Evolutionary conservation across 345 rosid species (phyloP).

Genomic region (Camelina hispida): DNA sequence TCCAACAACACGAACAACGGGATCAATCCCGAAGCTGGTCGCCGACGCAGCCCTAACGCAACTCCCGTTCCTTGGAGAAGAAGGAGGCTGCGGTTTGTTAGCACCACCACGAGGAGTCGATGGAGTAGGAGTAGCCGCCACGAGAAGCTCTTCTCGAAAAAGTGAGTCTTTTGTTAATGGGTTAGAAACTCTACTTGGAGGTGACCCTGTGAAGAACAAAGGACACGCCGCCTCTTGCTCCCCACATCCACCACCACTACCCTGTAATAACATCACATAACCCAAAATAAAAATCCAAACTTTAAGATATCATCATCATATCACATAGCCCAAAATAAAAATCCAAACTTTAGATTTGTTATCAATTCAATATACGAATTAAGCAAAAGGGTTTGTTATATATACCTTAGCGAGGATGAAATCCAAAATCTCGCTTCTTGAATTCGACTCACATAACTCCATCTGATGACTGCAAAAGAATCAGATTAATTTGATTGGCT

Average conservation of each 20-base stretch:
- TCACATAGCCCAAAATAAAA: neutral
- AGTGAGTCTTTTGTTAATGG: slow-evolving; percentile 88
- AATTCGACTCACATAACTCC: slow-evolving; percentile 53
- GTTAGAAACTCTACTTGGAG: slow-evolving; percentile 99
- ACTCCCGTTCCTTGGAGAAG: slow-evolving; percentile 65
- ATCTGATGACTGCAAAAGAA: slow-evolving; percentile 68
- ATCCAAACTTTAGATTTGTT: neutral
- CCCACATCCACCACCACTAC: slow-evolving; percentile 45
- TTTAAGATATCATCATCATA: too few relatives aligned
- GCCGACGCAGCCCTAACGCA: slow-evolving; percentile 43
- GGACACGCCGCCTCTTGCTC: slow-evolving; percentile 51
- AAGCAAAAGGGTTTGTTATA: neutral
- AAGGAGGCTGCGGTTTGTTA: slow-evolving; percentile 50
- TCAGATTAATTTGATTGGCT: neutral
- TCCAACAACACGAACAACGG: slow-evolving; percentile 85
- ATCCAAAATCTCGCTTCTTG: slow-evolving; percentile 73
- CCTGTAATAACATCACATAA: slow-evolving; percentile 44
- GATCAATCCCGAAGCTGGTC: slow-evolving; percentile 73
- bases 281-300: neutral
- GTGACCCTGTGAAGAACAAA: slow-evolving; percentile 87
- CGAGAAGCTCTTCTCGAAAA: slow-evolving; percentile 62
- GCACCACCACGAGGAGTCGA: slow-evolving; percentile 13
- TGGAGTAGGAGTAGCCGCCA: slow-evolving; percentile 35
- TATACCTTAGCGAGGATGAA: slow-evolving; percentile 75
- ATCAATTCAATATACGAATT: neutral